Percentiles rank a stretch among this genome's conserved stretches.
These are phyloP conservation scores for Debaryomyces coudertii DNA, from an alignment of 1,139 yeast species.

Conservation along the genomic window DNA sequence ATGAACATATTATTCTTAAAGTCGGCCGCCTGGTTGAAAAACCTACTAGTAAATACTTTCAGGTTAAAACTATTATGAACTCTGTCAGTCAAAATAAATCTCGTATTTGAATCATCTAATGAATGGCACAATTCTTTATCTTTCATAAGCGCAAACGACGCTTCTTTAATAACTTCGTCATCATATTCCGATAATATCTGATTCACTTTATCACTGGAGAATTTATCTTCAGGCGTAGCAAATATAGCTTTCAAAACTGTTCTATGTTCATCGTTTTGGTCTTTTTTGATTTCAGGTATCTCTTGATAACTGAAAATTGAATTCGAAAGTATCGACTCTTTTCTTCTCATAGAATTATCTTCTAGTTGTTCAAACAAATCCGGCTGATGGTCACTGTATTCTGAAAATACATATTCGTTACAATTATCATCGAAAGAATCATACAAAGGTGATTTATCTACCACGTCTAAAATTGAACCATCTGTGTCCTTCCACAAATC, in stretches of 20 bases:
- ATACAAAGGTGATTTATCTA: slow-evolving; percentile 42
- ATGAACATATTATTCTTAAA: slow-evolving; percentile 46
- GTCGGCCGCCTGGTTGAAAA: slow-evolving; percentile 48
- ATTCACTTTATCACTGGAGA: slow-evolving; percentile 48
- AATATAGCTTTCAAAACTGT: slow-evolving; percentile 59
- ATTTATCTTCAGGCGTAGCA: slow-evolving; percentile 54
- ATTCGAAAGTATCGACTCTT: slow-evolving; percentile 47
- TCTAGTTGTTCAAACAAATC: slow-evolving; percentile 42
- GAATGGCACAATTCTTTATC: slow-evolving; percentile 57
- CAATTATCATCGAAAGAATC: slow-evolving; percentile 30
- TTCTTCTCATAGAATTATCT: slow-evolving; percentile 57
- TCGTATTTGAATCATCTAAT: slow-evolving; percentile 46
- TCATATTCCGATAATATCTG: slow-evolving; percentile 46
- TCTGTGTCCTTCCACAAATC: slow-evolving; percentile 62
- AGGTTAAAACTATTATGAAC: slow-evolving; percentile 46
- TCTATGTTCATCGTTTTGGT: slow-evolving; percentile 36
- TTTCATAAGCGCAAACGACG: slow-evolving; percentile 54
- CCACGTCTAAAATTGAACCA: slow-evolving; percentile 29
- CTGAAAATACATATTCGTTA: slow-evolving; percentile 29
- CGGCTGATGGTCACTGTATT: slow-evolving; percentile 25
- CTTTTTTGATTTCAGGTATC: slow-evolving; percentile 18
- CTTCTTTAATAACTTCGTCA: slow-evolving; percentile 49
- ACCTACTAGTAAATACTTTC: slow-evolving; percentile 38
- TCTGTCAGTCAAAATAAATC: slow-evolving; percentile 63
- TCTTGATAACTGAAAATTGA: slow-evolving; percentile 40